A percentile compares a stretch with the other conserved stretches of the same genome.
Conservation (phyloP, 805 yeast species). For the Nakazawaea peltata region DNA sequence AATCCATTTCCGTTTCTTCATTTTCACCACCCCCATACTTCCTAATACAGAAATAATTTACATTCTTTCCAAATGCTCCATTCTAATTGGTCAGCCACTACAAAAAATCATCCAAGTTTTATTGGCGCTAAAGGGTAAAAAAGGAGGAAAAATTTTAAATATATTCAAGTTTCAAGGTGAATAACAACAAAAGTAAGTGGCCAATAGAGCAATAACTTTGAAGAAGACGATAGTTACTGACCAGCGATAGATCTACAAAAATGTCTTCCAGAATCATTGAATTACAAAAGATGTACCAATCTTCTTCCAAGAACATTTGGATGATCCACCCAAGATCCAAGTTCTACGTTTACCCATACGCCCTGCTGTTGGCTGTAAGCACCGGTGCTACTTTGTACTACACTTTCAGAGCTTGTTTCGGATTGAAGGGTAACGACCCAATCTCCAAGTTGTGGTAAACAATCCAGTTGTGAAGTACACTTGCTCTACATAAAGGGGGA, state of each 20-base stretch:
- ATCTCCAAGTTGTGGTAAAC: slow-evolving; percentile 6
- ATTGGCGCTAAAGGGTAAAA: neutral
- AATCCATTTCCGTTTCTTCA: too few relatives aligned
- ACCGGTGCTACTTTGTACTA: slow-evolving; percentile 60
- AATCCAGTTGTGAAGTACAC: too few relatives aligned
- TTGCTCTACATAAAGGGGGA: too few relatives aligned
- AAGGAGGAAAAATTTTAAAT: slow-evolving; percentile 1
- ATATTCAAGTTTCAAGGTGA: slow-evolving; percentile 6
- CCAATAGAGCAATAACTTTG: neutral
- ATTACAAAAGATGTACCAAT: slow-evolving; percentile 52
- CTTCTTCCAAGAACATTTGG: slow-evolving; percentile 51
- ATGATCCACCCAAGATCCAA: slow-evolving; percentile 56
- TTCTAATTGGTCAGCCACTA: too few relatives aligned
- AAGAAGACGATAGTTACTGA: too few relatives aligned
- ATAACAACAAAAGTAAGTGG: neutral
- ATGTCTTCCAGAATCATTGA: slow-evolving; percentile 36
- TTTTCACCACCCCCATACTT: too few relatives aligned
- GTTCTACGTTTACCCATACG: slow-evolving; percentile 69
- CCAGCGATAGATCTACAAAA: slow-evolving; percentile 1
- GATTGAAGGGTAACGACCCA: slow-evolving; percentile 44
- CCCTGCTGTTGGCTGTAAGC: slow-evolving; percentile 61
- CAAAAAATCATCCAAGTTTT: neutral
- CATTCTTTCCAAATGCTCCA: too few relatives aligned
- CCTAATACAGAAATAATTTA: too few relatives aligned
- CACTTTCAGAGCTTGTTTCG: slow-evolving; percentile 63